A percentile compares a stretch with the other conserved stretches of the same genome.
Conservation (phyloP, 345 rosid species). For the Bretschneidera sinensis region DNA sequence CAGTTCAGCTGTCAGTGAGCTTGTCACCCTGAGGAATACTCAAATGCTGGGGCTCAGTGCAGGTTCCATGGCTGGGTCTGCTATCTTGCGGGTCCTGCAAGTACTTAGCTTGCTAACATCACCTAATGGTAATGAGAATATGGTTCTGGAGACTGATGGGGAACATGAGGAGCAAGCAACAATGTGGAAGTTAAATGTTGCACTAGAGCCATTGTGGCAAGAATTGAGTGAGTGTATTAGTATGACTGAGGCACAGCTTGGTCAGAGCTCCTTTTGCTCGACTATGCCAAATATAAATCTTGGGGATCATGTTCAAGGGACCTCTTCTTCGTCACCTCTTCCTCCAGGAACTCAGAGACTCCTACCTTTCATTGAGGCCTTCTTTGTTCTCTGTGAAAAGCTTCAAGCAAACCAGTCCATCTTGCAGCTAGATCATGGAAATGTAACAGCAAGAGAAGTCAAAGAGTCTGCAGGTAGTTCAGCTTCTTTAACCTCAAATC, state of each 20-base stretch:
- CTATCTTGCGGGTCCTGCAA: slow-evolving; percentile 81
- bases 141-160: slow-evolving; percentile 30
- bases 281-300: slow-evolving; percentile 38
- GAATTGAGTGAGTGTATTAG: slow-evolving; percentile 88
- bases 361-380: slow-evolving; percentile 91
- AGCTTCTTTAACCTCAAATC: slow-evolving; percentile 28
- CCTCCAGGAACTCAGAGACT: slow-evolving; percentile 95
- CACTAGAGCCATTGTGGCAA: slow-evolving; percentile 89
- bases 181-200: slow-evolving; percentile 62
- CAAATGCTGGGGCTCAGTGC: slow-evolving; percentile 82
- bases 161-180: slow-evolving; percentile 72
- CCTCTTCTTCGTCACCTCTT: slow-evolving; percentile 61
- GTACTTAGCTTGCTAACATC: slow-evolving; percentile 72
- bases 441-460: slow-evolving; percentile 74
- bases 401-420: slow-evolving; percentile 52
- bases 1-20: slow-evolving; percentile 74
- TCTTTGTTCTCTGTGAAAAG: slow-evolving; percentile 92
- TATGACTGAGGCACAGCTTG: slow-evolving; percentile 77
- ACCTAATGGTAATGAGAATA: slow-evolving; percentile 32
- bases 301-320: slow-evolving; percentile 60
- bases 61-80: slow-evolving; percentile 93
- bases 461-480: slow-evolving; percentile 67
- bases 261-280: slow-evolving; percentile 47
- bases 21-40: slow-evolving; percentile 59
- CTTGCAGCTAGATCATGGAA: slow-evolving; percentile 63